These are phyloP conservation scores for Allodekkera sacchari DNA, from an alignment of 805 yeast species.

Conservation along the genomic window DNA sequence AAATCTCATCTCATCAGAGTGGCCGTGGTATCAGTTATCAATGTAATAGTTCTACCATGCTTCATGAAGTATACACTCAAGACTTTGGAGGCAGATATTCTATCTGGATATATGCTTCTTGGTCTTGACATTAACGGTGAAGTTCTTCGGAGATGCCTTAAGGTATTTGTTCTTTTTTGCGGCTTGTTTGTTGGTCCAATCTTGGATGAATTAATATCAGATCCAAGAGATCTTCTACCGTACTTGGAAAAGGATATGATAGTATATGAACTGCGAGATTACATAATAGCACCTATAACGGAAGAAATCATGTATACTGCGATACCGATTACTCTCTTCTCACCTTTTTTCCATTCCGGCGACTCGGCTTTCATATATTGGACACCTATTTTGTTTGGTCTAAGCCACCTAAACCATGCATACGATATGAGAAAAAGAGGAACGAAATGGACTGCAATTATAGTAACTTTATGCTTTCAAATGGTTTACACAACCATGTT, in stretches of 20 bases:
- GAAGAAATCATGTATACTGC: slow-evolving; percentile 71
- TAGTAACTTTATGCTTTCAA: slow-evolving; percentile 40
- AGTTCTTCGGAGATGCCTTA: too few relatives aligned
- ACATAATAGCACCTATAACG: slow-evolving; percentile 64
- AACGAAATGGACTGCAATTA: slow-evolving; percentile 22
- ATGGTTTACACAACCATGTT: slow-evolving; percentile 58
- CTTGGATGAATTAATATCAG: slow-evolving; percentile 24
- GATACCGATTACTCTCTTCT: slow-evolving; percentile 9
- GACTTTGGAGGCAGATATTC: too few relatives aligned
- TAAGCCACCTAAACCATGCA: slow-evolving; percentile 77
- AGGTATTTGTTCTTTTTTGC: slow-evolving; percentile 14
- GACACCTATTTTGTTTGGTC: slow-evolving; percentile 63
- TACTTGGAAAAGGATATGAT: too few relatives aligned
- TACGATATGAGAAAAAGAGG: slow-evolving; percentile 31
- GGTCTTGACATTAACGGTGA: too few relatives aligned
- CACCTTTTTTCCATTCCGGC: slow-evolving; percentile 3
- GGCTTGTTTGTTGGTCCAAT: slow-evolving; percentile 33
- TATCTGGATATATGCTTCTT: too few relatives aligned
- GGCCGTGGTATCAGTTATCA: slow-evolving; percentile 21
- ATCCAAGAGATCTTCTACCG: too few relatives aligned
- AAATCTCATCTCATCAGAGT: slow-evolving; percentile 32
- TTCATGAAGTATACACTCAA: slow-evolving; percentile 15
- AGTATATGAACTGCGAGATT: slow-evolving; percentile 52
- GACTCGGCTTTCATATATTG: slow-evolving; percentile 5
- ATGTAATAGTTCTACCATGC: slow-evolving; percentile 26